A percentile compares a stretch with the other conserved stretches of the same genome.
Conservation (phyloP, 352 stramenopile species). For the Globisporangium apiculatum region DNA sequence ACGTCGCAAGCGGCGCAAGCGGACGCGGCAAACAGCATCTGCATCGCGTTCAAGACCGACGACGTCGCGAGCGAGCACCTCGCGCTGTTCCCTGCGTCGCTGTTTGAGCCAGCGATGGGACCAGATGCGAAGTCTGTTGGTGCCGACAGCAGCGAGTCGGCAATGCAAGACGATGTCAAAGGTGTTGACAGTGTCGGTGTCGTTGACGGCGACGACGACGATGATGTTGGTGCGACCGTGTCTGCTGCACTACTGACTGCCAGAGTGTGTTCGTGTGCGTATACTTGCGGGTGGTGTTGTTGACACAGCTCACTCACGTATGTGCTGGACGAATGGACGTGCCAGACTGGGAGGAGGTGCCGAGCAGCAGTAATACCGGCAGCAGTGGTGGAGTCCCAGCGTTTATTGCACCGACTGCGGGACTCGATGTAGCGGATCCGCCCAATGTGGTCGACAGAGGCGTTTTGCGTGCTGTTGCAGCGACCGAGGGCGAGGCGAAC, state of each 20-base stretch:
- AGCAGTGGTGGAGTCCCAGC: too few species aligned
- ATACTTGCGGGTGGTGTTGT: not conserved
- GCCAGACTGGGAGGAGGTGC: constrained; percentile 28
- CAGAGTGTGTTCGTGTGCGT: not conserved
- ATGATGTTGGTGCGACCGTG: constrained; percentile 5
- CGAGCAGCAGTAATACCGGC: too few species aligned
- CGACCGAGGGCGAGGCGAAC: not conserved
- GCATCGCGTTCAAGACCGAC: constrained; percentile 39
- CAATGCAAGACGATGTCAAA: not conserved
- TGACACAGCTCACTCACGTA: not conserved
- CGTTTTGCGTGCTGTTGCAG: not conserved
- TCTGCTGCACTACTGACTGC: not conserved
- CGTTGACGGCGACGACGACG: not conserved
- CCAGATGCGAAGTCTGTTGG: too few species aligned
- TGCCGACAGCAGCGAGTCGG: too few species aligned
- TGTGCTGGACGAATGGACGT: not conserved
- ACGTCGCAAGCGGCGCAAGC: not conserved
- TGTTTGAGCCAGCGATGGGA: constrained; percentile 9
- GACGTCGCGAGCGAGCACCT: constrained; percentile 24
- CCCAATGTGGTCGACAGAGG: not conserved
- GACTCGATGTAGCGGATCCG: not conserved
- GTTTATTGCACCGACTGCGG: too few species aligned
- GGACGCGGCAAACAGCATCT: constrained; percentile 17
- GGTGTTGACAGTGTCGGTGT: too few species aligned
- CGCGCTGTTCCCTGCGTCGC: constrained; percentile 29